Conservation (phyloP, 345 rosid species). For the Eucalyptus sp. region DNA sequence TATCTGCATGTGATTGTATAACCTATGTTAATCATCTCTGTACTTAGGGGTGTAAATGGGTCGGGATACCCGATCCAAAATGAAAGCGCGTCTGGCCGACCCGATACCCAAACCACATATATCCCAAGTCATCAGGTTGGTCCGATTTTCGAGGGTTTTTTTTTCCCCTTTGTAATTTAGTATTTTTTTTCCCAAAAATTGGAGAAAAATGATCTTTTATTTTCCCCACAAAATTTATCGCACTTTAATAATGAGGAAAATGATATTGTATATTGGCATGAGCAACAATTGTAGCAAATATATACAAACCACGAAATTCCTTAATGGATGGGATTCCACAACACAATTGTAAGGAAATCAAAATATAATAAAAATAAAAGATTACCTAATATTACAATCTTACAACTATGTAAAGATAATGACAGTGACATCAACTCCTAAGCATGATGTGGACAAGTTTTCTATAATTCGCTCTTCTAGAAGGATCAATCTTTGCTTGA, state of each 20-base stretch:
- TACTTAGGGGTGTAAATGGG: background rate
- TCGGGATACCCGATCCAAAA: background rate
- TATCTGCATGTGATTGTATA: background rate
- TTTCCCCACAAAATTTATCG: too few species aligned
- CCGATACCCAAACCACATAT: accelerated
- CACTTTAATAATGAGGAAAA: too few species aligned
- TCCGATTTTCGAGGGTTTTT: background rate
- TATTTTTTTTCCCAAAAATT: too few species aligned
- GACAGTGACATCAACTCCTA: background rate
- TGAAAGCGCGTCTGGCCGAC: accelerated
- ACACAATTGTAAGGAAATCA: background rate
- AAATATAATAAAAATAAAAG: too few species aligned
- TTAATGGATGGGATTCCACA: background rate
- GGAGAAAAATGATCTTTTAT: background rate
- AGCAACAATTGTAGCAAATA: too few species aligned
- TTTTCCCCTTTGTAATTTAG: background rate
- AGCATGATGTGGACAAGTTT: background rate
- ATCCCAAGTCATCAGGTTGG: accelerated
- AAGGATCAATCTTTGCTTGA: background rate
- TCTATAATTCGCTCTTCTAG: background rate
- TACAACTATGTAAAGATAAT: background rate
- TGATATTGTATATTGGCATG: background rate
- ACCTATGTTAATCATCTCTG: background rate
- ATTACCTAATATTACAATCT: background rate
- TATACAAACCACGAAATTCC: background rate